phyloP scores from a whole-genome alignment of 164 flowering plant genomes.

The Vitis cinerea region DNA sequence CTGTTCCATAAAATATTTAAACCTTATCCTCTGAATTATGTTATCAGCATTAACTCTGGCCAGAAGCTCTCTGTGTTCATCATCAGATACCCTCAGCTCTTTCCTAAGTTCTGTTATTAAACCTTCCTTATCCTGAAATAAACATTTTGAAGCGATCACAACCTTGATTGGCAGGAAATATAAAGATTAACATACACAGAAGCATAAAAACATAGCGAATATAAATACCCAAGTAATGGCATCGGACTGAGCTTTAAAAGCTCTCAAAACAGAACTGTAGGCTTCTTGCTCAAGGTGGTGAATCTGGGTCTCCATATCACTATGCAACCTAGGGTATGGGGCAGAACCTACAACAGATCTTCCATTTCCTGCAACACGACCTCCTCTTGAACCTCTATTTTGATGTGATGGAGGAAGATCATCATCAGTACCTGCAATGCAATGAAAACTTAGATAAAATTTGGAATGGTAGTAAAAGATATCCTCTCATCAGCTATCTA shows the following conservation, averaged over 20 bases:
- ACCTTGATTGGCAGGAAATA: not conserved
- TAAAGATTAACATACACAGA: not conserved
- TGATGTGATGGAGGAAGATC: conserved; percentile 41
- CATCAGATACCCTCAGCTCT: conserved; percentile 87
- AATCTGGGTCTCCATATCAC: conserved; percentile 77
- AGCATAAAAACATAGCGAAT: not conserved
- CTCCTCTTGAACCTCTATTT: conserved; percentile 25
- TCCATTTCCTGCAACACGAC: conserved; percentile 25
- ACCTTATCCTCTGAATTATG: conserved; percentile 76
- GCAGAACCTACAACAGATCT: conserved; percentile 32
- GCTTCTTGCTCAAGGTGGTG: conserved; percentile 91
- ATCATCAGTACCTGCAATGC: conserved; percentile 45
- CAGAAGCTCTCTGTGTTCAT: conserved; percentile 86
- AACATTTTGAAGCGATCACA: conserved; percentile 1
- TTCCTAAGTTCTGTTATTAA: conserved; percentile 89
- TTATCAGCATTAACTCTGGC: conserved; percentile 77
- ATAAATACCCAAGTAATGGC: conserved; percentile 87
- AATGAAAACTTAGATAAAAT: not conserved
- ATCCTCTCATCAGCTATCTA: not conserved
- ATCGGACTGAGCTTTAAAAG: conserved; percentile 97
- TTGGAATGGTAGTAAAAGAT: not conserved
- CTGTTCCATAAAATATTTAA: conserved; percentile 8
- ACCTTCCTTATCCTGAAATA: conserved; percentile 79
- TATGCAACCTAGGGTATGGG: conserved; percentile 37
- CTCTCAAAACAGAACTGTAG: conserved; percentile 77